Evolutionary conservation across 441 rosid genomes (phyloP).

Genomic region (Pelargonium citronellum): DNA sequence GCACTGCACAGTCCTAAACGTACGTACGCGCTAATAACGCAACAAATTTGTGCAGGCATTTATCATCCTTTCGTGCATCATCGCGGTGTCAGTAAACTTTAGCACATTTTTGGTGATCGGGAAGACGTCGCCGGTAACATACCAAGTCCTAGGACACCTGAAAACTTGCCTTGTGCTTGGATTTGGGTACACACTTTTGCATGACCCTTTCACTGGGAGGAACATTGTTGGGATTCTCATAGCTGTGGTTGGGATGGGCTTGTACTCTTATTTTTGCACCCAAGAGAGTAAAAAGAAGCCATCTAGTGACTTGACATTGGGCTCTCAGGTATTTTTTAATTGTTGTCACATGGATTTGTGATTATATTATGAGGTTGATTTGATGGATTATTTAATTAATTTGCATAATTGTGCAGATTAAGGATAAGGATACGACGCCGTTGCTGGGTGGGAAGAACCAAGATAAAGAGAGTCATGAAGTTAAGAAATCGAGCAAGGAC

Average conservation of each 20-base stretch:
- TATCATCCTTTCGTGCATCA: slow-evolving; percentile 73
- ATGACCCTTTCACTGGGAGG: slow-evolving; percentile 78
- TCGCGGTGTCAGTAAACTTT: slow-evolving; percentile 88
- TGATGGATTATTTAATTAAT: neutral
- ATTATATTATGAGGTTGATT: neutral
- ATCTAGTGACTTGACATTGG: slow-evolving; percentile 37
- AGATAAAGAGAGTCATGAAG: slow-evolving; percentile 66
- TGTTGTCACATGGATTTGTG: neutral
- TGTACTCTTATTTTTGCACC: slow-evolving; percentile 80
- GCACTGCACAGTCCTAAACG: neutral
- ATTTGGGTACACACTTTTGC: slow-evolving; percentile 78
- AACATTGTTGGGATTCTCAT: slow-evolving; percentile 76
- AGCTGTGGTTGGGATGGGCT: slow-evolving; percentile 86
- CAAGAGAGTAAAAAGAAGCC: slow-evolving; percentile 77
- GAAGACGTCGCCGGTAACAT: slow-evolving; percentile 93
- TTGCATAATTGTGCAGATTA: slow-evolving; percentile 32
- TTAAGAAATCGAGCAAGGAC: slow-evolving; percentile 54
- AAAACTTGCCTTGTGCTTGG: slow-evolving; percentile 88
- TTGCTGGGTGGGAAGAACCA: slow-evolving; percentile 38
- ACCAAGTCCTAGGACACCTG: slow-evolving; percentile 94
- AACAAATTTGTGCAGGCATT: slow-evolving; percentile 47
- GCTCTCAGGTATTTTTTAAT: slow-evolving; percentile 37
- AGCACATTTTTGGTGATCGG: slow-evolving; percentile 95
- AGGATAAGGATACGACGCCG: slow-evolving; percentile 69
- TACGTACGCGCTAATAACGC: neutral